Evolutionary conservation across 495 filamentous ascomycete species (phyloP).

Genomic region (Sabuloglossum arenarium): DNA sequence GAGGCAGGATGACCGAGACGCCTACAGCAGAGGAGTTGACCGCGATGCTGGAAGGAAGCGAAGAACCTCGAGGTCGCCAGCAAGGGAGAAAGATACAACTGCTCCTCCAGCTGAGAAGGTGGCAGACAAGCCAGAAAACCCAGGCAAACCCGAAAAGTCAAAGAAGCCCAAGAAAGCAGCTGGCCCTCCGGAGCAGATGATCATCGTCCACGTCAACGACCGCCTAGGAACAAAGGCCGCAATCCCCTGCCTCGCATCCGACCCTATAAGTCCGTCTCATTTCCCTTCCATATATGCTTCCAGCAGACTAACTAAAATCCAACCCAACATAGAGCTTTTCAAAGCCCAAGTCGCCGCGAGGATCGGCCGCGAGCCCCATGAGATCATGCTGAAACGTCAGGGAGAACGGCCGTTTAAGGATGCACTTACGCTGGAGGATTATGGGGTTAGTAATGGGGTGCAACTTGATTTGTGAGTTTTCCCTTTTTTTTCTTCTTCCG

Average conservation of each 20-base stretch:
- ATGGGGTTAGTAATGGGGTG: conserved; percentile 73
- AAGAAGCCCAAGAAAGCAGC: not conserved
- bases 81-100: not conserved
- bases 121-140: not conserved
- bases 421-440: conserved; percentile 64
- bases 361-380: conserved; percentile 71
- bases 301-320: not conserved
- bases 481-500: too few relatives aligned
- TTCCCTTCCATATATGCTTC: not conserved
- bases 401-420: conserved; percentile 86
- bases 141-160: not conserved
- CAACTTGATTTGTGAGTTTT: conserved; percentile 56
- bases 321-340: conserved; percentile 31
- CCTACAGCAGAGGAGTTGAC: not conserved
- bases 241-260: conserved; percentile 66
- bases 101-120: not conserved
- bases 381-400: conserved; percentile 81
- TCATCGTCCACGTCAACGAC: conserved; percentile 82
- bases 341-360: conserved; percentile 75
- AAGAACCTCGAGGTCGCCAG: not conserved
- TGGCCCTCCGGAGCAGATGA: conserved; percentile 44
- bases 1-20: not conserved
- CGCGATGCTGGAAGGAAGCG: not conserved
- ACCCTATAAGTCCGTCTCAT: conserved; percentile 37
- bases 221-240: conserved; percentile 75